These are phyloP conservation scores for Comarum palustre DNA, from an alignment of 306 rosid genomes.

Conservation along the genomic window DNA sequence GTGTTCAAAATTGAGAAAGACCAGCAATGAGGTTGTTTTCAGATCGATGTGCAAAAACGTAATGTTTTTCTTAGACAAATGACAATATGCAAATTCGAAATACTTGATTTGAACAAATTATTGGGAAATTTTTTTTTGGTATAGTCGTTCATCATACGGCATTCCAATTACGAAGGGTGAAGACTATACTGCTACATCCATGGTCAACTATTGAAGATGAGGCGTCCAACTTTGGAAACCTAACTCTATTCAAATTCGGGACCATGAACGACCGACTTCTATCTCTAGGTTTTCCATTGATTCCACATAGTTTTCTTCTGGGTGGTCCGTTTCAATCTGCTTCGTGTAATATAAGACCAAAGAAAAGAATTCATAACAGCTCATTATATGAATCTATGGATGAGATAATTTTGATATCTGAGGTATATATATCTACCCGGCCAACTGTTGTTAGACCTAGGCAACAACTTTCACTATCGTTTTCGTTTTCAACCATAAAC, in stretches of 20 bases:
- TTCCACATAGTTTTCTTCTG: constrained; percentile 9
- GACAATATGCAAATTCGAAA: no score
- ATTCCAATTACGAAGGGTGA: not conserved
- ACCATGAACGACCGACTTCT: constrained; percentile 17
- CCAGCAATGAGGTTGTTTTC: no score
- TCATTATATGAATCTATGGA: constrained; percentile 14
- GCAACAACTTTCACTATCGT: constrained; percentile 16
- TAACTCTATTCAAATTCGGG: constrained; percentile 12
- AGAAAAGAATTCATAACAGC: constrained; percentile 32
- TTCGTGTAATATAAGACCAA: constrained; percentile 20
- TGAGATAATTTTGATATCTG: not conserved
- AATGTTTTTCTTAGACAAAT: no score
- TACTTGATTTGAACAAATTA: no score
- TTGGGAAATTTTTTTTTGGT: no score
- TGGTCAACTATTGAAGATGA: constrained; percentile 3
- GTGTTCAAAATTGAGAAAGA: no score
- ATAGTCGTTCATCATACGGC: not conserved
- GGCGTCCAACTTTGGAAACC: constrained; percentile 14
- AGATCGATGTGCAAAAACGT: no score
- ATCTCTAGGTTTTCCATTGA: constrained; percentile 27
- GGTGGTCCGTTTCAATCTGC: constrained; percentile 37
- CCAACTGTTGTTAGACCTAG: constrained; percentile 13
- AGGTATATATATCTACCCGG: not conserved
- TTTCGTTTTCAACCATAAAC: constrained; percentile 5
- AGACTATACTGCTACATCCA: not conserved